These are phyloP conservation scores for Phytophthora sp. DNA, from an alignment of 352 stramenopile species.

Conservation along the genomic window DNA sequence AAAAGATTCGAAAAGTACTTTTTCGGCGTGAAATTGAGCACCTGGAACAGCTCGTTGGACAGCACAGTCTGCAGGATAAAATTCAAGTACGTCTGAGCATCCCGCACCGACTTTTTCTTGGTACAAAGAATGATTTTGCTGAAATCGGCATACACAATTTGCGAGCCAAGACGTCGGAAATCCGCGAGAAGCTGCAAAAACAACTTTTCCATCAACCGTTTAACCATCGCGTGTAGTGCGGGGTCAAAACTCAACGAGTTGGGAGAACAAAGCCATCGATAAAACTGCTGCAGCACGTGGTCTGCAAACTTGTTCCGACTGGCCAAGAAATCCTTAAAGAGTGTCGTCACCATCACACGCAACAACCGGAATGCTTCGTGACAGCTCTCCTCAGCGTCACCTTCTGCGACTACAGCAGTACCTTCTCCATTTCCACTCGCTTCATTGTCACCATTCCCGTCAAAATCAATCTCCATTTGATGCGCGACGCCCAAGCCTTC, in stretches of 20 bases:
- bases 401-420: conserved; percentile 26
- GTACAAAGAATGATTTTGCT: conserved; percentile 77
- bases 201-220: conserved; percentile 96
- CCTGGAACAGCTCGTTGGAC: conserved; percentile 84
- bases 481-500: conserved; percentile 63
- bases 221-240: conserved; percentile 93
- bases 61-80: conserved; percentile 95
- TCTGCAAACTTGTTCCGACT: conserved; percentile 94
- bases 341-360: conserved; percentile 91
- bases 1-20: conserved; percentile 93
- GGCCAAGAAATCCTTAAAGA: conserved; percentile 94
- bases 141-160: conserved; percentile 93
- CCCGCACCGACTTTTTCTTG: conserved; percentile 71
- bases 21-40: conserved; percentile 73
- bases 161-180: conserved; percentile 93
- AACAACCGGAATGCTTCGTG: conserved; percentile 93
- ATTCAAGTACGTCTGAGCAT: conserved; percentile 94
- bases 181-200: conserved; percentile 94
- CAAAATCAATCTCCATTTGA: conserved; percentile 76
- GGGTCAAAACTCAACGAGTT: conserved; percentile 95
- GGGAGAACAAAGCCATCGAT: conserved; percentile 94
- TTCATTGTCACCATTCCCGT: conserved; percentile 37
- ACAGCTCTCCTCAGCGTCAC: conserved; percentile 91
- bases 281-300: conserved; percentile 96
- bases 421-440: conserved; percentile 16